phyloP scores from a whole-genome alignment of 768 basidiomycete species.

The Psilocybe tampanensis region DNA sequence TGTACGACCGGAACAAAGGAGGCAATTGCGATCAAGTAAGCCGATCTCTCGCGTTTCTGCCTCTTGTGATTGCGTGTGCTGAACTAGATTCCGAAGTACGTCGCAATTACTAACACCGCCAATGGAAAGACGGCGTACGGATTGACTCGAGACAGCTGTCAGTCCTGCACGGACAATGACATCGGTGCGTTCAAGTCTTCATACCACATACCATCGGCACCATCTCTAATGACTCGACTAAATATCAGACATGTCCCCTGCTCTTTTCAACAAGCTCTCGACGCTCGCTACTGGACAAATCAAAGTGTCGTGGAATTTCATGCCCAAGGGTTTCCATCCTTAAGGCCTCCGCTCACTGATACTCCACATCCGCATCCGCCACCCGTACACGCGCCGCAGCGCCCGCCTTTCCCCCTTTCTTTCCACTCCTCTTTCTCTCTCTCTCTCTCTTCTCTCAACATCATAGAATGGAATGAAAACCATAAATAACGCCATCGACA shows the following conservation, averaged over 20 bases:
- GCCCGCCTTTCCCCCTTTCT: background rate
- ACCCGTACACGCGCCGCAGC: background rate
- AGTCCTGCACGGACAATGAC: conserved; percentile 50
- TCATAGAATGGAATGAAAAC: background rate
- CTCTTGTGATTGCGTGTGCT: conserved; percentile 7
- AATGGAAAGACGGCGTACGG: conserved; percentile 54
- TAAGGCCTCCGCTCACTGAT: background rate
- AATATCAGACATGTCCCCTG: conserved; percentile 63
- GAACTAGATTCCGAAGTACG: conserved; percentile 41
- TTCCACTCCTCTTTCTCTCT: background rate
- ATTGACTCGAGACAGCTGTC: conserved; percentile 59
- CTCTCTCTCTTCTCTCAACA: background rate
- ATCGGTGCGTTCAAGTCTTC: conserved; percentile 48
- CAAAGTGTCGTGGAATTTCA: conserved; percentile 62
- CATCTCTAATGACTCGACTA: background rate
- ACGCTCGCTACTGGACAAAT: conserved; percentile 51
- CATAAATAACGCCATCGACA: background rate
- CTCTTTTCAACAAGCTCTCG: conserved; percentile 57
- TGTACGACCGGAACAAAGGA: conserved; percentile 54
- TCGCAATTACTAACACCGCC: conserved; percentile 59
- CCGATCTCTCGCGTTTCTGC: conserved; percentile 5
- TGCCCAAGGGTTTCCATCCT: conserved; percentile 27
- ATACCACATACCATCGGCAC: background rate
- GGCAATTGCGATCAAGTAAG: conserved; percentile 63
- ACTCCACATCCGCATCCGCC: background rate